Percentiles rank a stretch among this genome's conserved stretches.
Conservation (phyloP, 176 grass and related monocot genomes). For the Phragmites australis region DNA sequence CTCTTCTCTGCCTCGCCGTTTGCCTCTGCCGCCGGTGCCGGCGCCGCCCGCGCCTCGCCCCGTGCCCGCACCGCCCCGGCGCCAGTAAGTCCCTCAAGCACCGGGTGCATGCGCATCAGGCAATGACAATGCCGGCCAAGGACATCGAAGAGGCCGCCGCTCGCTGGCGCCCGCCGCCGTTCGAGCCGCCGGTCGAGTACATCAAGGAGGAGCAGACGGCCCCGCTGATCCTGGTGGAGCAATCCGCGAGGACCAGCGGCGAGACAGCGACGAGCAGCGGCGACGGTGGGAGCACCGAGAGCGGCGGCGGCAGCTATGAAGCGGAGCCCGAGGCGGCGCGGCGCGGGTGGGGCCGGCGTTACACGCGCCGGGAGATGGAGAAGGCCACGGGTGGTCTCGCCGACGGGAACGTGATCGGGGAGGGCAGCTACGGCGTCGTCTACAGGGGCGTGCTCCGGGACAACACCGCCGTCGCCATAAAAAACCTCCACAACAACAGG, state of each 20-base stretch:
- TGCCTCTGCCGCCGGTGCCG: constrained; percentile 61
- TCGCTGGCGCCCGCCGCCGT: constrained; percentile 36
- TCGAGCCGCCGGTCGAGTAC: constrained; percentile 57
- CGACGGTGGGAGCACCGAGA: constrained; percentile 39
- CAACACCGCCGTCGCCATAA: constrained; percentile 73
- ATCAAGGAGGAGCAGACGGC: constrained; percentile 54
- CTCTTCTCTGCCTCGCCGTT: constrained; percentile 43
- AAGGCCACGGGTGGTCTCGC: constrained; percentile 63
- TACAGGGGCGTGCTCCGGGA: constrained; percentile 69
- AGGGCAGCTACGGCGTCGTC: constrained; percentile 87
- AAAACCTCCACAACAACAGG: constrained; percentile 95
- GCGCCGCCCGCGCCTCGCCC: constrained; percentile 34
- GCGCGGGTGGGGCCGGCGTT: constrained; percentile 74
- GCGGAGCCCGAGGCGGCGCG: constrained; percentile 54
- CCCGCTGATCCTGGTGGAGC: constrained; percentile 31
- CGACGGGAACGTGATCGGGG: constrained; percentile 70
- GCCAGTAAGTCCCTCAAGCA: constrained; percentile 39
- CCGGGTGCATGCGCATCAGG: constrained; percentile 41
- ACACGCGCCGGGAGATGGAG: constrained; percentile 68
- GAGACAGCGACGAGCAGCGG: constrained; percentile 37
- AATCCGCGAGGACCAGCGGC: constrained; percentile 35
- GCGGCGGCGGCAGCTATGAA: constrained; percentile 16
- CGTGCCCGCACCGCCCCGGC: background rate
- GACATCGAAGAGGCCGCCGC: constrained; percentile 48
- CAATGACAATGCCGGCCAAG: constrained; percentile 44